Evolutionary conservation across 495 filamentous ascomycete species (phyloP).

Genomic region (Cercophora scortea): DNA sequence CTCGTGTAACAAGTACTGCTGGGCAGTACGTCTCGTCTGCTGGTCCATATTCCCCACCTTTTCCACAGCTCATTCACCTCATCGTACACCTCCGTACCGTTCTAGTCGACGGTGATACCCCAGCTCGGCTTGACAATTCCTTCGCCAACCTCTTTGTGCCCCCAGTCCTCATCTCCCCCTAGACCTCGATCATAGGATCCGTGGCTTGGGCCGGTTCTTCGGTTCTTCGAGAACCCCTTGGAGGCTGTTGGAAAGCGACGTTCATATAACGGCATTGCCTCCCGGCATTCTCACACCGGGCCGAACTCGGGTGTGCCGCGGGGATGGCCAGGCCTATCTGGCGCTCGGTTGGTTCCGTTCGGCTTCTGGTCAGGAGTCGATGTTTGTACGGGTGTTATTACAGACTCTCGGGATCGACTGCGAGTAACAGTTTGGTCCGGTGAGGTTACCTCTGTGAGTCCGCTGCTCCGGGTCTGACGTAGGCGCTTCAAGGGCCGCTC

Average conservation of each 20-base stretch:
- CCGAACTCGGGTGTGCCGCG: background rate
- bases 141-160: background rate
- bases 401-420: background rate
- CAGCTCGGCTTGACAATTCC: background rate
- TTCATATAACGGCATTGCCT: background rate
- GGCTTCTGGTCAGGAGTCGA: background rate
- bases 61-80: too few relatives aligned
- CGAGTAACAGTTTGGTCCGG: background rate
- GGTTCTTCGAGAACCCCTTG: background rate
- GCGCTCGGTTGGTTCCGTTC: background rate
- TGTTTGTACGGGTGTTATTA: background rate
- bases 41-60: too few relatives aligned
- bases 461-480: background rate
- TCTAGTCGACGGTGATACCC: too few relatives aligned
- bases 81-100: too few relatives aligned
- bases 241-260: background rate
- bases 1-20: too few relatives aligned
- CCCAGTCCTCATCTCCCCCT: background rate
- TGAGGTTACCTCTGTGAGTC: background rate
- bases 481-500: background rate
- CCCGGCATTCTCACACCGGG: background rate
- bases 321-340: background rate
- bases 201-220: background rate
- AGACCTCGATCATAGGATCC: background rate
- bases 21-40: too few relatives aligned